Evolutionary conservation across 202 grass and related monocot species (phyloP).

Genomic region (Cymbopogon flexuosus): DNA sequence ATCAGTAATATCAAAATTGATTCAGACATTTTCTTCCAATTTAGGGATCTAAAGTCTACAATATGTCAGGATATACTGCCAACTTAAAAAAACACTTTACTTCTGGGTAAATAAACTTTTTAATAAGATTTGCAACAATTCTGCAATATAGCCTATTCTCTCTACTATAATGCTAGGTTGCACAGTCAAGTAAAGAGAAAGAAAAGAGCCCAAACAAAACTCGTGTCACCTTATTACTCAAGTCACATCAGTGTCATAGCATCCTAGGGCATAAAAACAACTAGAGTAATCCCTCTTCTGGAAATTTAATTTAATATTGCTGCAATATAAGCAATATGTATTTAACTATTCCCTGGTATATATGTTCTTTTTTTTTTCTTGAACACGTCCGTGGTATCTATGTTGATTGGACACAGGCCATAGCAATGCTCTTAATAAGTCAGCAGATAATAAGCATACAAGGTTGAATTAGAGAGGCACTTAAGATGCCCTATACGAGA

Average conservation of each 20-base stretch:
- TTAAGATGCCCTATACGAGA: neutral
- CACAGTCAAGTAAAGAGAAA: neutral
- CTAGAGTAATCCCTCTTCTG: neutral
- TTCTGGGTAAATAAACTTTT: too few species aligned
- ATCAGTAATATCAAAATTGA: too few species aligned
- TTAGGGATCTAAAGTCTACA: too few species aligned
- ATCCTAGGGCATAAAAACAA: neutral
- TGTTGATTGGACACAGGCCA: too few species aligned
- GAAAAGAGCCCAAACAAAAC: neutral
- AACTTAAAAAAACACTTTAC: too few species aligned
- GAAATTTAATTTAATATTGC: neutral
- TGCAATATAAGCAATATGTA: neutral
- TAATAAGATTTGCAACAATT: too few species aligned
- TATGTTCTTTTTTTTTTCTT: too few species aligned
- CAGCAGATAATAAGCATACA: neutral
- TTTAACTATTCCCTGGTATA: neutral
- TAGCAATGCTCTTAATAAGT: neutral
- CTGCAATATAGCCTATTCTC: too few species aligned
- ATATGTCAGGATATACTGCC: too few species aligned
- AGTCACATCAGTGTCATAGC: neutral
- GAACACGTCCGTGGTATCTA: too few species aligned
- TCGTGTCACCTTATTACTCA: neutral
- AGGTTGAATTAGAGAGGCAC: neutral
- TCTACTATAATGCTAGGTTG: too few species aligned
- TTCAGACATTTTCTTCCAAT: too few species aligned